A percentile compares a stretch with the other conserved stretches of the same genome.
Conservation (phyloP, 176 grass and related monocot species). For the Phoenix roebelenii region DNA sequence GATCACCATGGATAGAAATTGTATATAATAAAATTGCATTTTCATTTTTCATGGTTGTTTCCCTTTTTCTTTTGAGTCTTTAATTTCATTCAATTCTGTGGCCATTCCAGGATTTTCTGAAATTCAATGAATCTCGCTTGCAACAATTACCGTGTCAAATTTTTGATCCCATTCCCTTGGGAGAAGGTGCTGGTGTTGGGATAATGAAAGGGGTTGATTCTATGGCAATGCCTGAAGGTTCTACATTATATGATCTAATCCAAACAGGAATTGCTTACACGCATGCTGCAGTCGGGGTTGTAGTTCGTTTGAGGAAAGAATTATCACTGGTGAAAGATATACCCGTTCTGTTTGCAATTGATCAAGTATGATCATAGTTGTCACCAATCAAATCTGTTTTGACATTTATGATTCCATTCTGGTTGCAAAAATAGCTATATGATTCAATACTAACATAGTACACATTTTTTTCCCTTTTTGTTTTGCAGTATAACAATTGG, state of each 20-base stretch:
- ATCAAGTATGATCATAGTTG: slow-evolving; percentile 46
- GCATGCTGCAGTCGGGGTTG: slow-evolving; percentile 68
- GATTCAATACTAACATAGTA: neutral
- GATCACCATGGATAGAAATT: too few relatives aligned
- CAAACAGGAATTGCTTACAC: slow-evolving; percentile 87
- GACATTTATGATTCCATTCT: too few relatives aligned
- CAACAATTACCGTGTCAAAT: slow-evolving; percentile 76
- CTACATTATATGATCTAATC: slow-evolving; percentile 91
- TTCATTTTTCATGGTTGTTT: too few relatives aligned
- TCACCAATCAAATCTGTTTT: too few relatives aligned
- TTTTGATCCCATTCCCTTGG: slow-evolving; percentile 69
- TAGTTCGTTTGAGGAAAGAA: slow-evolving; percentile 69
- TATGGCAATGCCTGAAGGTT: slow-evolving; percentile 88
- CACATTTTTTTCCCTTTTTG: neutral
- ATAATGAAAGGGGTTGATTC: slow-evolving; percentile 76
- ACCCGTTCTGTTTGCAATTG: slow-evolving; percentile 80
- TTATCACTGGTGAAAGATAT: slow-evolving; percentile 85
- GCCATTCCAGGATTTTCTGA: slow-evolving; percentile 66
- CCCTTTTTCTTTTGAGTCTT: too few relatives aligned
- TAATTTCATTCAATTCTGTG: slow-evolving; percentile 6
- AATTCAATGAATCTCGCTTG: slow-evolving; percentile 69
- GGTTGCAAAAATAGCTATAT: too few relatives aligned
- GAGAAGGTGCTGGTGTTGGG: slow-evolving; percentile 91
- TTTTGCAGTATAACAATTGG: slow-evolving; percentile 95
- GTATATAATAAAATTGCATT: too few relatives aligned